A percentile compares a stretch with the other conserved stretches of the same genome.
phyloP scores from a whole-genome alignment of 257 asterid species.

The Salvia miltiorrhiza region DNA sequence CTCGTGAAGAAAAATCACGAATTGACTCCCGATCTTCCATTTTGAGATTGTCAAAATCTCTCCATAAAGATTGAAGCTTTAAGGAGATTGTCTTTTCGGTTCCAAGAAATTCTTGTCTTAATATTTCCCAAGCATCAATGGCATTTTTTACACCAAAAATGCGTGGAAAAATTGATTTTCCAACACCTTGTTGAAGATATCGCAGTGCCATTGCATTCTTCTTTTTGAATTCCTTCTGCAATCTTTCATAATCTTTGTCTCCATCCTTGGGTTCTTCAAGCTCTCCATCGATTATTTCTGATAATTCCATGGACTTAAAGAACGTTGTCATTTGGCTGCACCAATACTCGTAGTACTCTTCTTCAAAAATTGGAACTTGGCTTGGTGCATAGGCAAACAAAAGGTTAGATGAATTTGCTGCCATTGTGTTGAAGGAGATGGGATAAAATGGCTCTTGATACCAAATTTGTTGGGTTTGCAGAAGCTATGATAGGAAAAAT shows the following conservation, averaged over 20 bases:
- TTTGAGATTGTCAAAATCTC: conserved; percentile 1
- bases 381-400: not conserved
- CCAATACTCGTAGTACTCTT: conserved; percentile 4
- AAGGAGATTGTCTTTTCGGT: not conserved
- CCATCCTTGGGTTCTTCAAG: not conserved
- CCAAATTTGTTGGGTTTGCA: no score
- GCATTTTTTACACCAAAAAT: not conserved
- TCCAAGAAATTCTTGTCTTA: no score
- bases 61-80: not conserved
- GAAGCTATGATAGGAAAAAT: no score
- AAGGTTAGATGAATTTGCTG: not conserved
- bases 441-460: no score
- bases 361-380: not conserved
- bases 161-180: not conserved
- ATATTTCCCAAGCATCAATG: not conserved
- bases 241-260: no score
- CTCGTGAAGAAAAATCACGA: not conserved
- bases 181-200: not conserved
- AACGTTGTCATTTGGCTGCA: conserved; percentile 7
- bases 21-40: not conserved
- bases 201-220: no score
- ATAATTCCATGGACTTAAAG: not conserved
- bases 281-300: not conserved
- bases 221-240: no score
- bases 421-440: no score